These are phyloP conservation scores for Limonomyces culmigenus DNA, from an alignment of 1,284 basidiomycete species.

Conservation along the genomic window DNA sequence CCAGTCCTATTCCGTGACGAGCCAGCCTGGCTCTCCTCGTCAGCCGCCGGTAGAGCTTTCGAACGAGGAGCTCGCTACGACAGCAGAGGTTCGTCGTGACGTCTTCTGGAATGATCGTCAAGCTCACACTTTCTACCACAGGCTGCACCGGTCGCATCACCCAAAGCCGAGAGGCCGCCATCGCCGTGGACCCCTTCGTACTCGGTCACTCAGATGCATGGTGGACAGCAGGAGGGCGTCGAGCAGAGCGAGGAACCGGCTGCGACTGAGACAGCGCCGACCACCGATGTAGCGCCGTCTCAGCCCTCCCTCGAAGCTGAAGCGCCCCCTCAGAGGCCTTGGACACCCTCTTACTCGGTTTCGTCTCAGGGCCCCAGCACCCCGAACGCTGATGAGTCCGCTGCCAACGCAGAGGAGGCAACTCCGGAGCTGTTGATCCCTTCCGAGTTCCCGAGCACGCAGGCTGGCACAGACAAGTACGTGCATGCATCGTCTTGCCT, in stretches of 20 bases:
- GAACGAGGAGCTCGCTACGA: too few relatives aligned
- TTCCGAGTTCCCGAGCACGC: too few relatives aligned
- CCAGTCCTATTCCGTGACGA: too few relatives aligned
- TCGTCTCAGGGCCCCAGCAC: not conserved
- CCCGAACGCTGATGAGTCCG: not conserved
- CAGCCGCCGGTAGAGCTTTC: too few relatives aligned
- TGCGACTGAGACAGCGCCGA: not conserved
- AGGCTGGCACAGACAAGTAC: too few relatives aligned
- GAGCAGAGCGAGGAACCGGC: not conserved
- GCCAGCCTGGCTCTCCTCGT: too few relatives aligned
- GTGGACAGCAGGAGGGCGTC: not conserved
- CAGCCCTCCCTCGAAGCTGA: not conserved
- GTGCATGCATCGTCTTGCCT: too few relatives aligned
- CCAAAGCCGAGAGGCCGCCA: constrained; percentile 6
- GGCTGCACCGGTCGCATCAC: not conserved
- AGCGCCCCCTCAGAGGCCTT: constrained; percentile 1
- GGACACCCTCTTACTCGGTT: constrained; percentile 3
- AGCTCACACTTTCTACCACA: too few relatives aligned
- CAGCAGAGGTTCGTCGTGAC: too few relatives aligned
- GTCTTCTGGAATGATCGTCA: too few relatives aligned
- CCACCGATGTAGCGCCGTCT: not conserved
- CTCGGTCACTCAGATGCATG: constrained; percentile 5
- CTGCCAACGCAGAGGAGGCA: not conserved
- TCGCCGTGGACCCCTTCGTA: constrained; percentile 10
- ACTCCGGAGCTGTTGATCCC: too few relatives aligned